A percentile compares a stretch with the other conserved stretches of the same genome.
Evolutionary conservation across 352 stramenopile genomes (phyloP).

Genomic region (Globisporangium carolinianum): DNA sequence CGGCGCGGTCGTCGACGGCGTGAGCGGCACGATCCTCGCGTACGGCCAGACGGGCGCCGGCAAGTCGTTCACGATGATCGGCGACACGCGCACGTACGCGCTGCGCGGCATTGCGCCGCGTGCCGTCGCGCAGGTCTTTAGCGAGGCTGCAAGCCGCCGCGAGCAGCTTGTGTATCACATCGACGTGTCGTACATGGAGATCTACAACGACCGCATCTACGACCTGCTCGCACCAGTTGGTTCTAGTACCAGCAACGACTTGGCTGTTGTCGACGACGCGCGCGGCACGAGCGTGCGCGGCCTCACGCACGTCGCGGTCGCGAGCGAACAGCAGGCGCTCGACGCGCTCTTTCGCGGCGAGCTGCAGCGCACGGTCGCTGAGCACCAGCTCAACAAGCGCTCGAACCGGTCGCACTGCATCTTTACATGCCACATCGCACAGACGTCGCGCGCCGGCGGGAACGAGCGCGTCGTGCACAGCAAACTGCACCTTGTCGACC

Average conservation of each 20-base stretch:
- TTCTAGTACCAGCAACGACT: slow-evolving; percentile 25
- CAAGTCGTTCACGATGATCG: slow-evolving; percentile 92
- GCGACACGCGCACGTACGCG: slow-evolving; percentile 88
- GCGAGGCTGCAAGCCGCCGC: slow-evolving; percentile 84
- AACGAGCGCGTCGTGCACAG: slow-evolving; percentile 78
- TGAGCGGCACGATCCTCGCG: slow-evolving; percentile 85
- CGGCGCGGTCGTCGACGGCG: slow-evolving; percentile 78
- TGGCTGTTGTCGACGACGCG: slow-evolving; percentile 82
- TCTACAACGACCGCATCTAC: slow-evolving; percentile 95
- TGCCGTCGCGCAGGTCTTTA: slow-evolving; percentile 84
- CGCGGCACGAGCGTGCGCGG: slow-evolving; percentile 82
- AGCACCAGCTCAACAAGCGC: slow-evolving; percentile 92
- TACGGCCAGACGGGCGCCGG: slow-evolving; percentile 87
- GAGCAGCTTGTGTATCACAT: slow-evolving; percentile 83
- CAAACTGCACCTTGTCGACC: slow-evolving; percentile 93
- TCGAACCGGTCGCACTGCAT: slow-evolving; percentile 93
- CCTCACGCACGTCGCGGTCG: slow-evolving; percentile 77
- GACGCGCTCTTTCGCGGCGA: slow-evolving; percentile 91
- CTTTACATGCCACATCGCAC: slow-evolving; percentile 89
- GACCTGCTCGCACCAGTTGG: slow-evolving; percentile 63
- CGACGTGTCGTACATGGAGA: slow-evolving; percentile 92
- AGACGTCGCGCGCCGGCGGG: slow-evolving; percentile 68
- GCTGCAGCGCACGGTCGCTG: slow-evolving; percentile 89
- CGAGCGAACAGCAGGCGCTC: slow-evolving; percentile 82
- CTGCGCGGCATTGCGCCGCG: slow-evolving; percentile 86